These are phyloP conservation scores for Pseudisothecium myosuroides DNA, from an alignment of 225 moss, liverwort and hornwort genomes.

Conservation along the genomic window DNA sequence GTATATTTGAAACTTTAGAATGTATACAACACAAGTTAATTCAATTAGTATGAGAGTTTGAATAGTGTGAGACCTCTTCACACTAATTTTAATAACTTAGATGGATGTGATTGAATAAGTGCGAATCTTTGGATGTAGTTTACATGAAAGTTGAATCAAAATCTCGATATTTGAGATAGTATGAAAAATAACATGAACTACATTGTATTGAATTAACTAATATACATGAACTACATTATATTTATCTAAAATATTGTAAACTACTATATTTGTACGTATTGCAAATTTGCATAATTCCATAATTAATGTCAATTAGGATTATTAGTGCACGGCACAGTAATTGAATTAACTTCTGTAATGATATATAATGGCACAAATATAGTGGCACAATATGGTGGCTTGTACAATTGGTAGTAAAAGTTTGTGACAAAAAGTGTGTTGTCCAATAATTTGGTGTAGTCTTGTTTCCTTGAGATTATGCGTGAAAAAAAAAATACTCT, in stretches of 20 bases:
- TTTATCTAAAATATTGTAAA: background rate
- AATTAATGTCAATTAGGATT: background rate
- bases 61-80: background rate
- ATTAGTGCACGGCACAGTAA: background rate
- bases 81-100: background rate
- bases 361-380: background rate
- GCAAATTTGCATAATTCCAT: background rate
- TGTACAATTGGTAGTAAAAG: background rate
- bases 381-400: background rate
- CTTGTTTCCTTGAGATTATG: background rate
- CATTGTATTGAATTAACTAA: background rate
- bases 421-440: rapidly evolving
- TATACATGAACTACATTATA: background rate
- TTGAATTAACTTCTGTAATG: background rate
- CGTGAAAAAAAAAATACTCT: background rate
- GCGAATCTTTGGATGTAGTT: background rate
- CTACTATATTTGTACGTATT: background rate
- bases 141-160: background rate
- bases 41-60: background rate
- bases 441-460: background rate
- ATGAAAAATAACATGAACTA: background rate
- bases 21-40: background rate
- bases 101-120: background rate
- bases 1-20: background rate
- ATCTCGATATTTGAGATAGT: background rate